Percentiles rank a stretch among this genome's conserved stretches.
Conservation (phyloP, 176 grass and related monocot genomes). For the Carex scoparia region DNA sequence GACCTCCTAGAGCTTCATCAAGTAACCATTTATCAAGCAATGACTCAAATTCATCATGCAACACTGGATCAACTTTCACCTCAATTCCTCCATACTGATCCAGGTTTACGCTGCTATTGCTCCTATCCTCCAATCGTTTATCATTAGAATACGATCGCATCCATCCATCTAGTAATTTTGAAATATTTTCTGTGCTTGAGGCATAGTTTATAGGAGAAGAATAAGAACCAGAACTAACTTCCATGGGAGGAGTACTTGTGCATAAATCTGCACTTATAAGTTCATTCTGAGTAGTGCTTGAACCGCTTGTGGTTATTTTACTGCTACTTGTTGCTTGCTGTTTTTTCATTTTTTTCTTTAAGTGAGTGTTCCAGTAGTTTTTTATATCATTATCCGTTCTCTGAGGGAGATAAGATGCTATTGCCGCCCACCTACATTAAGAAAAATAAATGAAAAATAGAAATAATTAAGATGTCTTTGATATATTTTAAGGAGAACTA, state of each 20-base stretch:
- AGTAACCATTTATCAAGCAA: constrained; percentile 31
- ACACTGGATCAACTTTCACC: constrained; percentile 14
- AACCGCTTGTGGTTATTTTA: constrained; percentile 16
- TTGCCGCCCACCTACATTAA: constrained; percentile 29
- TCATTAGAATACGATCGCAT: constrained; percentile 23
- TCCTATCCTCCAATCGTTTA: constrained; percentile 22
- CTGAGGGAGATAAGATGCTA: constrained; percentile 34
- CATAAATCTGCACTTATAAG: neutral
- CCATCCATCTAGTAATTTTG: constrained; percentile 26
- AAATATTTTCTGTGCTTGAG: constrained; percentile 26
- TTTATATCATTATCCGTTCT: constrained; percentile 40
- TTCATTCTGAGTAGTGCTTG: constrained; percentile 17
- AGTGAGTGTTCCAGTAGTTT: constrained; percentile 35
- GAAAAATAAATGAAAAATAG: constrained; percentile 1
- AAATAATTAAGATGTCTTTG: neutral
- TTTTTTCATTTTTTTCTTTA: constrained; percentile 34
- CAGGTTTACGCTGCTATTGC: constrained; percentile 1
- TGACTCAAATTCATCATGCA: constrained; percentile 25
- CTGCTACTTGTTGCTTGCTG: constrained; percentile 1
- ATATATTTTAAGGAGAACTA: neutral
- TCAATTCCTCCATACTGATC: constrained; percentile 13
- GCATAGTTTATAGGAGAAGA: constrained; percentile 10
- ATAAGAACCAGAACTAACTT: constrained; percentile 13
- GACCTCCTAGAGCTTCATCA: constrained; percentile 20
- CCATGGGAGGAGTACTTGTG: neutral